phyloP scores from a whole-genome alignment of 176 grass and related monocot species.

The Otatea glauca region DNA sequence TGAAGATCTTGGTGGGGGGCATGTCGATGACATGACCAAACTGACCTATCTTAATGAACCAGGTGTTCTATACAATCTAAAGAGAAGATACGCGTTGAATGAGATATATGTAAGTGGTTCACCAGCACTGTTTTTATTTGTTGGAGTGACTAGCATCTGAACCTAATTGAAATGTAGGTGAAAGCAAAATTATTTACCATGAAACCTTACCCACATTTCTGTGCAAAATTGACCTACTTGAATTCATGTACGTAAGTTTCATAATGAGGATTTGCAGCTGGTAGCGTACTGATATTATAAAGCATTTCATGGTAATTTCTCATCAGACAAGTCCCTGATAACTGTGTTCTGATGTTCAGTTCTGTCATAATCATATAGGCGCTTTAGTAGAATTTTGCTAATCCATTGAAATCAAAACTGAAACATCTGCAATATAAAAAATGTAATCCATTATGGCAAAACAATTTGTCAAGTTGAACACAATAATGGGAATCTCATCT shows the following conservation, averaged over 20 bases:
- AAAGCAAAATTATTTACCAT: background rate
- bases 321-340: background rate
- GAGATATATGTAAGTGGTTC: slow-evolving; percentile 86
- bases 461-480: background rate
- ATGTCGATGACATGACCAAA: slow-evolving; percentile 99
- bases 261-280: background rate
- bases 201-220: background rate
- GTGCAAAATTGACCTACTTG: background rate
- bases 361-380: background rate
- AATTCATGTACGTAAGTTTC: background rate
- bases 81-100: slow-evolving; percentile 92
- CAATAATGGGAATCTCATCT: slow-evolving; percentile 18
- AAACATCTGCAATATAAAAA: slow-evolving; percentile 3
- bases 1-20: slow-evolving; percentile 86
- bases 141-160: background rate
- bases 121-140: slow-evolving; percentile 24
- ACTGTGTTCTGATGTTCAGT: background rate
- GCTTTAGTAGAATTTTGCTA: background rate
- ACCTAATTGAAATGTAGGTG: slow-evolving; percentile 1
- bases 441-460: slow-evolving; percentile 20
- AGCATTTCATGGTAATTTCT: background rate
- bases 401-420: slow-evolving; percentile 8
- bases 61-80: slow-evolving; percentile 93
- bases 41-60: slow-evolving; percentile 96
- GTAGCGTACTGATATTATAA: background rate